These are phyloP conservation scores for Dimocarpus longan DNA, from an alignment of 345 rosid genomes.

Conservation along the genomic window DNA sequence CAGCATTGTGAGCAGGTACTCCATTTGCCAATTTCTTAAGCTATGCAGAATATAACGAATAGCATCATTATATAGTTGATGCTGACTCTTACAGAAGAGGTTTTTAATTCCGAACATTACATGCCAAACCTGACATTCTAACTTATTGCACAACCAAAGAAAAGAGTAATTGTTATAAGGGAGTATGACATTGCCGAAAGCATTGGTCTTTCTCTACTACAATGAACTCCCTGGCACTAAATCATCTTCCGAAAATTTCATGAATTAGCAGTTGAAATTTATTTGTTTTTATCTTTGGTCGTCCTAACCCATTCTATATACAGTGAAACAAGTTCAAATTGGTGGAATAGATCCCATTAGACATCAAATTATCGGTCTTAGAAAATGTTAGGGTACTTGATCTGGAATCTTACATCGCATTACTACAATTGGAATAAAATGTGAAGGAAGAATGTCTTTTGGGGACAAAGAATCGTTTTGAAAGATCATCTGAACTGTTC, in stretches of 20 bases:
- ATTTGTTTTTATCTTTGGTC: no score
- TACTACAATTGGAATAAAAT: no score
- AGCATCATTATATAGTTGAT: background rate
- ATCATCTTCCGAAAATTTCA: no score
- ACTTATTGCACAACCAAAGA: background rate
- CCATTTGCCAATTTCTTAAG: background rate
- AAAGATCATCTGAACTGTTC: background rate
- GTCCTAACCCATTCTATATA: no score
- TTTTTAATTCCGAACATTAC: background rate
- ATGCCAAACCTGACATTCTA: background rate
- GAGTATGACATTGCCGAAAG: no score
- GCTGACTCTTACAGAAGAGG: background rate
- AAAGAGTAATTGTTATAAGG: background rate
- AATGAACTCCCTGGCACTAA: background rate
- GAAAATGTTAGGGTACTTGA: no score
- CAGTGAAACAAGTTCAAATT: no score
- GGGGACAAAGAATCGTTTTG: background rate
- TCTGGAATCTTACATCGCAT: no score
- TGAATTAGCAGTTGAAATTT: no score
- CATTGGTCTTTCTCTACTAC: background rate
- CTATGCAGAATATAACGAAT: background rate
- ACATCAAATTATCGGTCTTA: no score
- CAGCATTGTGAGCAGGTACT: background rate
- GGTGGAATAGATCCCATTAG: no score
- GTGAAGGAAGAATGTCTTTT: background rate